Evolutionary conservation across 345 rosid genomes (phyloP).

Genomic region (Hirschfeldia incana): DNA sequence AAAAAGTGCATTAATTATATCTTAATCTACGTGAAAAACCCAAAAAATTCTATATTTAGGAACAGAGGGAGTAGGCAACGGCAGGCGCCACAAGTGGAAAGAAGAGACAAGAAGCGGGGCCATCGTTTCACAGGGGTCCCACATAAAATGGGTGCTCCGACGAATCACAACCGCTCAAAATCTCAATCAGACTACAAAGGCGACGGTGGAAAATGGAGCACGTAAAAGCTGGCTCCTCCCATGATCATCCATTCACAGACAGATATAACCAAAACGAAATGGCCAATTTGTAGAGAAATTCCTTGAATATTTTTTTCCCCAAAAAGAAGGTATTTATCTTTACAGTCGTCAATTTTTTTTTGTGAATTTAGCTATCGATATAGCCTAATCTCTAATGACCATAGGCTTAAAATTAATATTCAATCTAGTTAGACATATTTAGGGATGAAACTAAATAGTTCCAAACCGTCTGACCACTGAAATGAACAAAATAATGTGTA

Average conservation of each 20-base stretch:
- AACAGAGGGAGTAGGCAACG: constrained; percentile 12
- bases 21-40: too few species aligned
- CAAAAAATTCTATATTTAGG: too few species aligned
- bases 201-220: constrained; percentile 25
- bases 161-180: constrained; percentile 24
- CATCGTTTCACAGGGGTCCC: constrained; percentile 13
- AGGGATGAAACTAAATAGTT: neutral
- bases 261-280: constrained; percentile 16
- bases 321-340: constrained; percentile 2
- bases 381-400: neutral
- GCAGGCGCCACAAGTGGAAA: constrained; percentile 38
- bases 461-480: neutral
- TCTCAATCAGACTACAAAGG: constrained; percentile 9
- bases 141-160: constrained; percentile 10
- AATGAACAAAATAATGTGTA: neutral
- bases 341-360: neutral
- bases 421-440: neutral
- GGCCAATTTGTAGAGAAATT: constrained; percentile 21
- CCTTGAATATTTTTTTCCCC: neutral
- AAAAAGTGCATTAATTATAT: too few species aligned
- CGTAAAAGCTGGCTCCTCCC: constrained; percentile 34
- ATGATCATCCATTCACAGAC: constrained; percentile 13
- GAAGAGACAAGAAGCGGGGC: constrained; percentile 41
- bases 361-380: neutral
- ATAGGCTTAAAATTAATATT: neutral